These are phyloP conservation scores for Wakefieldia striispora DNA, from an alignment of 768 basidiomycete species.

Conservation along the genomic window DNA sequence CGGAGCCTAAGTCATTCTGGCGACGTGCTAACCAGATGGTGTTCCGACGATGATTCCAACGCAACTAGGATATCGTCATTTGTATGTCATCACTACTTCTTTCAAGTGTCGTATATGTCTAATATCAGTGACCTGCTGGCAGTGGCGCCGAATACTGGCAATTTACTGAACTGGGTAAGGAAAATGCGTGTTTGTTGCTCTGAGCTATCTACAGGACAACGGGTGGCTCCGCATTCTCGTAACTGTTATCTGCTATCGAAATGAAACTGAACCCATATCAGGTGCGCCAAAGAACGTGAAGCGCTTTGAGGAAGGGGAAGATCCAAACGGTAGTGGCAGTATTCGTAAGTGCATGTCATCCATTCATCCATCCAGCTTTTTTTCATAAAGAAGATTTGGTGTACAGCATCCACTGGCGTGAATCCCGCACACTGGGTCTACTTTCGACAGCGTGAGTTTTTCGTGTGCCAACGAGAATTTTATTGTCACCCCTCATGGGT, in stretches of 20 bases:
- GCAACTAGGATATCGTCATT: slow-evolving; percentile 47
- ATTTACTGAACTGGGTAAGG: slow-evolving; percentile 40
- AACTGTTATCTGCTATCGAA: not conserved
- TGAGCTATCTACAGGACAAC: not conserved
- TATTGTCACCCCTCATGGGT: not conserved
- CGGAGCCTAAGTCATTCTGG: not conserved
- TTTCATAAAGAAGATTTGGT: not conserved
- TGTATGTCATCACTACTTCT: slow-evolving; percentile 21
- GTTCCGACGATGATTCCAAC: slow-evolving; percentile 50
- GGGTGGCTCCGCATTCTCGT: not conserved
- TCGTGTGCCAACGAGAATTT: not conserved
- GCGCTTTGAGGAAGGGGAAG: slow-evolving; percentile 44
- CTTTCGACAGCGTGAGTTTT: slow-evolving; percentile 42
- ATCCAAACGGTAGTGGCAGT: slow-evolving; percentile 46
- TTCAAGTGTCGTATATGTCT: slow-evolving; percentile 14
- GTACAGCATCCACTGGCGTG: slow-evolving; percentile 44
- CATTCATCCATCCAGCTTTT: not conserved
- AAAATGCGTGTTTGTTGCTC: not conserved
- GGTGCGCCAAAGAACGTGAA: slow-evolving; percentile 36
- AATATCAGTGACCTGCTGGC: not conserved
- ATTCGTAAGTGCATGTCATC: slow-evolving; percentile 35
- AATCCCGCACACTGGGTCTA: slow-evolving; percentile 47
- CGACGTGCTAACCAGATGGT: slow-evolving; percentile 38
- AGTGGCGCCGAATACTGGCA: slow-evolving; percentile 49
- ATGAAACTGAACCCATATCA: slow-evolving; percentile 7